These are phyloP conservation scores for Xylaria telfairii DNA, from an alignment of 495 filamentous ascomycete genomes.

Conservation along the genomic window DNA sequence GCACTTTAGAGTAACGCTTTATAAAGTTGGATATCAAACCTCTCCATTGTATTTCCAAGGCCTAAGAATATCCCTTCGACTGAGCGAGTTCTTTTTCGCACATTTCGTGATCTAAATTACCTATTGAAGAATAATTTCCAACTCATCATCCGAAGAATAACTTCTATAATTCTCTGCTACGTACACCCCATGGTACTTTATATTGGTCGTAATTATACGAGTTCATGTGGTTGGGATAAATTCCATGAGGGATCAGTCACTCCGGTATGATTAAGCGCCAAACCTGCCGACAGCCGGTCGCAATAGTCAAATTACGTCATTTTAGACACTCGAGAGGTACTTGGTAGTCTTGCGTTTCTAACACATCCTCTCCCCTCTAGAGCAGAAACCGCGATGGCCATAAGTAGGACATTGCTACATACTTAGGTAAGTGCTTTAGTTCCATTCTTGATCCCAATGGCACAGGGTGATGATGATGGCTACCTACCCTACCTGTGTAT, in stretches of 20 bases:
- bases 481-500: no score
- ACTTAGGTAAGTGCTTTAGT: no score
- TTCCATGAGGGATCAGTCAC: neutral
- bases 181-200: neutral
- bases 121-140: neutral
- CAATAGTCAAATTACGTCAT: slow-evolving; percentile 23
- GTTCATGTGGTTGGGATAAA: neutral
- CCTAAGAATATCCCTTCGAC: neutral
- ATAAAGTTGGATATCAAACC: neutral
- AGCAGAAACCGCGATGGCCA: neutral
- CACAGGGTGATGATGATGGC: neutral
- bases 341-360: neutral
- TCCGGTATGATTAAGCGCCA: neutral
- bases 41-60: neutral
- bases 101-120: neutral
- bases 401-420: neutral
- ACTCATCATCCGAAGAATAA: neutral
- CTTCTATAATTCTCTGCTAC: neutral
- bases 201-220: neutral
- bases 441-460: neutral
- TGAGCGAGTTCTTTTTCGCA: neutral
- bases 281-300: slow-evolving; percentile 7
- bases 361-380: neutral
- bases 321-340: neutral
- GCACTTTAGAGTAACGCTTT: neutral